These are phyloP conservation scores for Solanum piurae DNA, from an alignment of 257 asterid species.

Conservation along the genomic window DNA sequence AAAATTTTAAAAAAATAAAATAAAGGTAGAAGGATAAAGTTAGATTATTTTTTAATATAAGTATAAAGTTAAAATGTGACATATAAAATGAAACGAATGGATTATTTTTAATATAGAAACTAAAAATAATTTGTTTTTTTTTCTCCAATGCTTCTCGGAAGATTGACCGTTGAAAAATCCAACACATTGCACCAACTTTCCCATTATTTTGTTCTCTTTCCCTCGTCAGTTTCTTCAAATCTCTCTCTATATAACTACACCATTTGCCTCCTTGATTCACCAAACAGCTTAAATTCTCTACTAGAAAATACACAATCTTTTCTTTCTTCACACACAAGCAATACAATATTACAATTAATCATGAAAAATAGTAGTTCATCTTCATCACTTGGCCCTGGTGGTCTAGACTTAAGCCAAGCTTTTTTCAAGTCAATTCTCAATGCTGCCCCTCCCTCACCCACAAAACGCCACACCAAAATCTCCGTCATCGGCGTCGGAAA, in stretches of 20 bases:
- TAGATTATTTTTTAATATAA: no score
- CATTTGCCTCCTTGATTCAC: background rate
- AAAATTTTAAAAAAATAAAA: no score
- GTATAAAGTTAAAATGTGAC: no score
- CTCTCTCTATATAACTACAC: background rate
- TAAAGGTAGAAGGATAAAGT: no score
- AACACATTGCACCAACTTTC: background rate
- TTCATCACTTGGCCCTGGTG: constrained; percentile 65
- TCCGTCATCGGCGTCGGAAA: constrained; percentile 83
- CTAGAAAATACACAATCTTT: background rate
- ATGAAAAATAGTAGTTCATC: constrained; percentile 52
- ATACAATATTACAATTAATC: background rate
- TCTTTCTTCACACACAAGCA: background rate
- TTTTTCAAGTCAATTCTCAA: constrained; percentile 54
- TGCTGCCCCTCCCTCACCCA: constrained; percentile 27
- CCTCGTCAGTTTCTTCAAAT: background rate
- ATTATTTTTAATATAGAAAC: no score
- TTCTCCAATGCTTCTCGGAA: background rate
- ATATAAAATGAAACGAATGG: no score
- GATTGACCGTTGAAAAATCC: constrained; percentile 8
- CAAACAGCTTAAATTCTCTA: background rate
- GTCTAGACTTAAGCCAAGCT: constrained; percentile 46
- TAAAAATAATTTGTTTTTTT: no score
- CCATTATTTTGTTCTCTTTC: background rate
- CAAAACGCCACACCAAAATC: constrained; percentile 59